These are phyloP conservation scores for Fusarium sp. DNA, from an alignment of 2,329 filamentous ascomycete genomes.

Conservation along the genomic window DNA sequence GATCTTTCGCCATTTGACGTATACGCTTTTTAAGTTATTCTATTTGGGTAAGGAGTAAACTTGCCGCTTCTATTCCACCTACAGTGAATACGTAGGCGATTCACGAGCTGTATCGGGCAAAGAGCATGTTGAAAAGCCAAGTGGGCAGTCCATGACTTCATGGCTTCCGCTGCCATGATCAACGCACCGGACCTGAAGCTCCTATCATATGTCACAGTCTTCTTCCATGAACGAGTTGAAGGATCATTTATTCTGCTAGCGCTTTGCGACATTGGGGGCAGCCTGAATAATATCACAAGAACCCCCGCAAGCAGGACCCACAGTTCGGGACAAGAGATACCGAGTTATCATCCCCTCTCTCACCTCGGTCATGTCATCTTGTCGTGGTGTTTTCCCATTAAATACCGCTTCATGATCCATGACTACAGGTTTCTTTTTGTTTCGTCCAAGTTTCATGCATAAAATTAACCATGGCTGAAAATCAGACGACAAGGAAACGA, in stretches of 20 bases:
- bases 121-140: too few species aligned
- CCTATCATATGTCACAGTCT: background rate
- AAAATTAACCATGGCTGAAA: slow-evolving; percentile 23
- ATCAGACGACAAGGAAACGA: slow-evolving; percentile 51
- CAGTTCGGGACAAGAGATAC: slow-evolving; percentile 34
- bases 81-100: too few species aligned
- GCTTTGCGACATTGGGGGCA: background rate
- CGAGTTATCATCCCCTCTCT: slow-evolving; percentile 21
- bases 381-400: background rate
- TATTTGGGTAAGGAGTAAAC: too few species aligned
- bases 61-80: too few species aligned
- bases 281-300: background rate
- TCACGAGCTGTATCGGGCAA: too few species aligned
- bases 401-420: slow-evolving; percentile 10
- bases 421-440: background rate
- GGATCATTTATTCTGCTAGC: background rate
- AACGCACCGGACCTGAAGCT: background rate
- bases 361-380: background rate
- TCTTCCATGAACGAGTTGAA: background rate
- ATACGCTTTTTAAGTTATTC: too few species aligned
- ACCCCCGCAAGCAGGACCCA: slow-evolving; percentile 26
- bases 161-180: too few species aligned
- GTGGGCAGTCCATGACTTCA: too few species aligned
- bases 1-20: too few species aligned
- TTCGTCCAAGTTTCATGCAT: background rate